Percentiles rank a stretch among this genome's conserved stretches.
phyloP scores from a whole-genome alignment of 1,284 basidiomycete genomes.

The Ganoderma lingzhi region DNA sequence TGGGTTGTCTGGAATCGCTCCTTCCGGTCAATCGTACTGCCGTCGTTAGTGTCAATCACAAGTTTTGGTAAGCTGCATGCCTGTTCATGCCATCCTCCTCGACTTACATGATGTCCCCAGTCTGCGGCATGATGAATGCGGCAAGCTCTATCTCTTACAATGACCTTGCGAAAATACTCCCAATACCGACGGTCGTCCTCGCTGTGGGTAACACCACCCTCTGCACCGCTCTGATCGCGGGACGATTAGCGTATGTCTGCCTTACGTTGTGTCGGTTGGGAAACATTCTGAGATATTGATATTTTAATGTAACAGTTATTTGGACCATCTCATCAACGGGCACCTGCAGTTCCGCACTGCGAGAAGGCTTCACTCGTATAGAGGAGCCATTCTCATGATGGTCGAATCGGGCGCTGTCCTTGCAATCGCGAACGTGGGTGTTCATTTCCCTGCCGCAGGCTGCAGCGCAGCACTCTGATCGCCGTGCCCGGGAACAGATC shows the following conservation, averaged over 20 bases:
- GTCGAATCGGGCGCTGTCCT: conserved; percentile 26
- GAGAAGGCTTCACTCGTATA: conserved; percentile 7
- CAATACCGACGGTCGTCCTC: conserved; percentile 15
- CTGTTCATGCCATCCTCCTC: background rate
- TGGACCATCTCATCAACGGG: conserved; percentile 21
- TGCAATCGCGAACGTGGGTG: conserved; percentile 15
- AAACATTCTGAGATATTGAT: background rate
- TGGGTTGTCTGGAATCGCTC: conserved; percentile 24
- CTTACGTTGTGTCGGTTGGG: background rate
- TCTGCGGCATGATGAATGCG: conserved; percentile 14
- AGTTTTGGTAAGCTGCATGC: conserved; percentile 10
- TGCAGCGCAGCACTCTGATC: background rate
- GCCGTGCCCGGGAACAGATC: conserved; percentile 1
- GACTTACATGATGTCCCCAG: background rate
- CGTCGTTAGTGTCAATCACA: background rate
- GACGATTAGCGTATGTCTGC: conserved; percentile 15
- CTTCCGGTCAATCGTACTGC: conserved; percentile 11
- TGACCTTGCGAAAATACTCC: conserved; percentile 18
- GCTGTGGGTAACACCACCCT: conserved; percentile 14
- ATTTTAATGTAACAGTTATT: conserved; percentile 9
- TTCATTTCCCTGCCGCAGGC: background rate
- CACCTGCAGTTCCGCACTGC: conserved; percentile 15
- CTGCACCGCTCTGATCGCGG: conserved; percentile 21
- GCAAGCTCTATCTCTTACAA: conserved; percentile 11
- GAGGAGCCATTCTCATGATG: conserved; percentile 17